Evolutionary conservation across 768 basidiomycete species (phyloP), one percentile per base, ranked within the genome.

Genomic region (Leccinum ochraceum): DNA sequence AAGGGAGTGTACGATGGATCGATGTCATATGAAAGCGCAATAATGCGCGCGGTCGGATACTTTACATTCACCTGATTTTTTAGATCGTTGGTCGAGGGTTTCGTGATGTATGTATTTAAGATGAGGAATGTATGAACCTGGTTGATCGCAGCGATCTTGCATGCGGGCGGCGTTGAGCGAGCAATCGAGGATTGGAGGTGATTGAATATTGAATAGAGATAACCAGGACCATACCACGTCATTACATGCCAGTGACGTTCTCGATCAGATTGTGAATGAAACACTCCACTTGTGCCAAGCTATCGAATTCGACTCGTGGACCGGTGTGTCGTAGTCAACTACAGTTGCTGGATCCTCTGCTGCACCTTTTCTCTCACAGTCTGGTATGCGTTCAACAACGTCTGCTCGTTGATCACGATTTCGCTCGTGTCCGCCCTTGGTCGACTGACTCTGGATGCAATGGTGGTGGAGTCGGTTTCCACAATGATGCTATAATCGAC

Each of bases 401-500:
- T 95, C 78, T 97, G 95, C 78, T 99, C 97, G 80, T 99, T 98
- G 81, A 99, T 96, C 63, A 95, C 89, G 64, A 99, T 97, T 67
- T 98, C 95, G 39, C 89, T 90, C 55, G 95, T 88, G 74, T 98
- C 97, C 16, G 96, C 89, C 64, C 87, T 88, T 48, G 97, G 93
- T 64, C 95, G 79, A 68, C 92, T 95, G 56, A 98, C 97, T 56
- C 97, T 80, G 34, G 94, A 93, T 0, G 95, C 94, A 71, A 98
- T 97, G n/a, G 95, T 90, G 1, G 93, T 85, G 3, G 95, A 81
- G 73, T 99, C 97, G 0, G 96, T 98, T 76, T 98, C 96, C 20
- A 98, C 88, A 65, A 98, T 95, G 71, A 98, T 92, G 17, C 96
- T 98, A 71, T 32, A 46, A 44, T 44, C 44, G 44, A 44, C 44